These are phyloP conservation scores for Diaporthe amygdali DNA, from an alignment of 2,329 filamentous ascomycete species.

Conservation along the genomic window DNA sequence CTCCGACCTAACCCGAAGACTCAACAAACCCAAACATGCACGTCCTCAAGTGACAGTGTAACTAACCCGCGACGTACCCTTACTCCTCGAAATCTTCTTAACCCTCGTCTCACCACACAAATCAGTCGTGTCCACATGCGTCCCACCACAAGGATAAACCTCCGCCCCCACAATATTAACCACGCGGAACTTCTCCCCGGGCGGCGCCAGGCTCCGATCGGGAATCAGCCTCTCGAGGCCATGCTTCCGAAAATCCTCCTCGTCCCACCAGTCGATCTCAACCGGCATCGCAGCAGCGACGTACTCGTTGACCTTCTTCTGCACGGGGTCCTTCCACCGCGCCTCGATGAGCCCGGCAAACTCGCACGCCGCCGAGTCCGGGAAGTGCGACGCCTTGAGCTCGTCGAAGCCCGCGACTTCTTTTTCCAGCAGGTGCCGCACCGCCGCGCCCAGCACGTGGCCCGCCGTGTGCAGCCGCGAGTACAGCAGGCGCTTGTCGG, in stretches of 20 bases:
- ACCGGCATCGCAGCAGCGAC: constrained; percentile 62
- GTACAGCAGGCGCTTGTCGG: constrained; percentile 63
- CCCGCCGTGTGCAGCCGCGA: constrained; percentile 76
- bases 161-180: constrained; percentile 73
- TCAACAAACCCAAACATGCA: not conserved
- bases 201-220: constrained; percentile 47
- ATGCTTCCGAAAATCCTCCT: constrained; percentile 61
- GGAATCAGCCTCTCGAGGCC: constrained; percentile 62
- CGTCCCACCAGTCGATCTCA: constrained; percentile 52
- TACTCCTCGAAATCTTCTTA: constrained; percentile 69
- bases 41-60: constrained; percentile 35
- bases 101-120: constrained; percentile 66
- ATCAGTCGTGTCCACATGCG: constrained; percentile 69
- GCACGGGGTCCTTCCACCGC: constrained; percentile 66
- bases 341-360: constrained; percentile 71
- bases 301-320: constrained; percentile 64
- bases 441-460: constrained; percentile 72
- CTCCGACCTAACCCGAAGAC: not conserved
- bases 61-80: constrained; percentile 67
- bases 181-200: constrained; percentile 66
- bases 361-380: constrained; percentile 69
- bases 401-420: constrained; percentile 64
- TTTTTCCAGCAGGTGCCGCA: constrained; percentile 61
- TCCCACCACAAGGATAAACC: constrained; percentile 77
- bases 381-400: constrained; percentile 75